Conservation (phyloP, 2,329 filamentous ascomycete genomes). For the Verticillium klebahnii region DNA sequence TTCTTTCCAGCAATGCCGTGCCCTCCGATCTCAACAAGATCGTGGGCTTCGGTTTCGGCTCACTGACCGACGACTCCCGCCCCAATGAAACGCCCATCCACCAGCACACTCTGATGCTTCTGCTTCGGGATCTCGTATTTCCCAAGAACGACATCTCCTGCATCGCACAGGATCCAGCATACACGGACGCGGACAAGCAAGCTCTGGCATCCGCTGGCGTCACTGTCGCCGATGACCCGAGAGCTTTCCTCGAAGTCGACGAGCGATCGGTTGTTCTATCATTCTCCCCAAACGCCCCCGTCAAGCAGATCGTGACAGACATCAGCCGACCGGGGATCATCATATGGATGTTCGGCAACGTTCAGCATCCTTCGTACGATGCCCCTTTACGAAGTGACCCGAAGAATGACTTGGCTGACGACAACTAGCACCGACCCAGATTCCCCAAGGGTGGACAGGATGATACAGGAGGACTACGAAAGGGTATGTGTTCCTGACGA, state of each 20-base stretch:
- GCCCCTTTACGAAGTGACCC: background rate
- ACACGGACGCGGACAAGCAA: background rate
- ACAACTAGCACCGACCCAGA: background rate
- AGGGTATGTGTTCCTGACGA: background rate
- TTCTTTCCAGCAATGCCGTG: background rate
- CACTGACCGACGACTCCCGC: background rate
- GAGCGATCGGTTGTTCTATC: constrained; percentile 10
- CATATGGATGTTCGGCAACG: constrained; percentile 7
- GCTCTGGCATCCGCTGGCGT: constrained; percentile 1
- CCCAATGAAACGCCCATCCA: background rate
- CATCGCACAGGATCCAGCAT: background rate
- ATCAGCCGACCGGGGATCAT: constrained; percentile 12
- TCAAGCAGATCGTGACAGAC: constrained; percentile 14
- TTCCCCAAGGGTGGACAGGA: background rate
- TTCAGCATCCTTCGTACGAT: background rate
- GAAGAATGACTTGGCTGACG: background rate
- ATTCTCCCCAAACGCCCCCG: constrained; percentile 11
- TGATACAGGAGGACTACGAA: background rate
- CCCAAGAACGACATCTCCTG: background rate
- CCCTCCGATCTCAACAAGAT: background rate
- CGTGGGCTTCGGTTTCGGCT: background rate
- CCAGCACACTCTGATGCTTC: background rate
- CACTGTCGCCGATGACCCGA: constrained; percentile 7
- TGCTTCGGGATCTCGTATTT: background rate
- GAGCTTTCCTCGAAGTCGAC: constrained; percentile 14